phyloP scores from a whole-genome alignment of 768 basidiomycete species.

The Pleurotus salmoneostramineus region DNA sequence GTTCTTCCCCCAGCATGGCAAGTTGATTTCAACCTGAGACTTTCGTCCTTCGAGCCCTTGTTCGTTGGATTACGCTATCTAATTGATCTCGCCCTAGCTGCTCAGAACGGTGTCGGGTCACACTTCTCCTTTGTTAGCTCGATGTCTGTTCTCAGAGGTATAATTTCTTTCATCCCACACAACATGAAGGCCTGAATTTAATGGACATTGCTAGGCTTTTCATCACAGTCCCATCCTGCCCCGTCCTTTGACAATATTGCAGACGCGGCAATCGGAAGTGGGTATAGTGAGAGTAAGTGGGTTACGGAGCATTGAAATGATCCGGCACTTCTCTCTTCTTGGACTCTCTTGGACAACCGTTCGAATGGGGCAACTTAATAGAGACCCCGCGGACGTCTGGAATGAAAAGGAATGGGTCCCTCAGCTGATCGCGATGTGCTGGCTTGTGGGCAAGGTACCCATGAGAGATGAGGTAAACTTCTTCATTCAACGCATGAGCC shows the following conservation, averaged over 20 bases:
- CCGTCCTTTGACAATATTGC: constrained; percentile 16
- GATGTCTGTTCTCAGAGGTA: constrained; percentile 17
- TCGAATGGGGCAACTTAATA: constrained; percentile 33
- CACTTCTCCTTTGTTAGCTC: constrained; percentile 31
- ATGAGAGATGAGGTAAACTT: constrained; percentile 16
- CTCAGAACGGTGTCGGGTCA: constrained; percentile 20
- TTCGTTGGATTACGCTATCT: constrained; percentile 25
- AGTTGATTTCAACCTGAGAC: constrained; percentile 27
- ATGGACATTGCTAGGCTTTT: background rate
- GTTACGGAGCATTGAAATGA: background rate
- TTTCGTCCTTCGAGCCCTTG: constrained; percentile 24
- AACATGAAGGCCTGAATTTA: too few species aligned
- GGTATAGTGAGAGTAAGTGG: constrained; percentile 31
- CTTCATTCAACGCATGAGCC: background rate
- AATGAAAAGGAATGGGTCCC: constrained; percentile 34
- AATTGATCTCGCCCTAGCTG: constrained; percentile 30
- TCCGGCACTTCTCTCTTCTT: background rate
- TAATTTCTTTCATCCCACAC: too few species aligned
- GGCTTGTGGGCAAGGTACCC: constrained; percentile 16
- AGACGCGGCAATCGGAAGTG: constrained; percentile 16
- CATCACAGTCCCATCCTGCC: constrained; percentile 8
- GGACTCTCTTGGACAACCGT: constrained; percentile 18
- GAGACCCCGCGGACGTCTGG: constrained; percentile 33
- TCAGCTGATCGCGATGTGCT: constrained; percentile 20
- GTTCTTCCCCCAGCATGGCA: constrained; percentile 23